Percentiles rank a stretch among this genome's conserved stretches.
phyloP scores from a whole-genome alignment of 1,284 basidiomycete species.

The Leccinum fuscescens region DNA sequence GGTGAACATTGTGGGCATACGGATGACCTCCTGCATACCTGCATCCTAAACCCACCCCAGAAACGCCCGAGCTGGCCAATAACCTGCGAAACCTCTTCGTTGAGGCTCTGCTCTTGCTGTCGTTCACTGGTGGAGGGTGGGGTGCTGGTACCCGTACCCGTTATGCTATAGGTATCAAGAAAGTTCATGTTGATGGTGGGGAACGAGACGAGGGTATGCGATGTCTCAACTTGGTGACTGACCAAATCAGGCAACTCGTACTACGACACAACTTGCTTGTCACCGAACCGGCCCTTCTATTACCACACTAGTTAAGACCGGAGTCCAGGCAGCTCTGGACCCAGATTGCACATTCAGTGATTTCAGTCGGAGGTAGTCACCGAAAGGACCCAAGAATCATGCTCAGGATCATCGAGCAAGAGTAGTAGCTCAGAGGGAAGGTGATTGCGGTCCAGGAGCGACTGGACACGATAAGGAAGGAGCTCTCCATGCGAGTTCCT shows the following conservation, averaged over 20 bases:
- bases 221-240: neutral
- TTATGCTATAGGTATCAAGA: constrained; percentile 63
- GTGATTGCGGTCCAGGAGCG: too few relatives aligned
- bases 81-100: constrained; percentile 86
- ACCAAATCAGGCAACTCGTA: constrained; percentile 16
- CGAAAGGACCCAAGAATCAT: too few relatives aligned
- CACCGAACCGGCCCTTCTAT: too few relatives aligned
- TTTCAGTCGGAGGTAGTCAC: too few relatives aligned
- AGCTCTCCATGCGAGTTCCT: too few relatives aligned
- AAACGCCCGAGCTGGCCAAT: constrained; percentile 80
- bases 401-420: too few relatives aligned
- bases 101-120: constrained; percentile 58
- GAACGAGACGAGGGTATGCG: neutral
- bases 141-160: constrained; percentile 43
- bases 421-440: too few relatives aligned
- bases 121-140: constrained; percentile 37
- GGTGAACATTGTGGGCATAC: constrained; percentile 1
- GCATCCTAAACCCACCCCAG: constrained; percentile 88
- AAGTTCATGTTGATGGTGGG: constrained; percentile 58
- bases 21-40: constrained; percentile 50
- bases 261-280: too few relatives aligned
- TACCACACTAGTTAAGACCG: too few relatives aligned
- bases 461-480: too few relatives aligned
- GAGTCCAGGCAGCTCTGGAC: too few relatives aligned
- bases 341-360: too few relatives aligned